These are phyloP conservation scores for Paramecium primaurelia DNA, from an alignment of 73 alveolate genomes.

Conservation along the genomic window DNA sequence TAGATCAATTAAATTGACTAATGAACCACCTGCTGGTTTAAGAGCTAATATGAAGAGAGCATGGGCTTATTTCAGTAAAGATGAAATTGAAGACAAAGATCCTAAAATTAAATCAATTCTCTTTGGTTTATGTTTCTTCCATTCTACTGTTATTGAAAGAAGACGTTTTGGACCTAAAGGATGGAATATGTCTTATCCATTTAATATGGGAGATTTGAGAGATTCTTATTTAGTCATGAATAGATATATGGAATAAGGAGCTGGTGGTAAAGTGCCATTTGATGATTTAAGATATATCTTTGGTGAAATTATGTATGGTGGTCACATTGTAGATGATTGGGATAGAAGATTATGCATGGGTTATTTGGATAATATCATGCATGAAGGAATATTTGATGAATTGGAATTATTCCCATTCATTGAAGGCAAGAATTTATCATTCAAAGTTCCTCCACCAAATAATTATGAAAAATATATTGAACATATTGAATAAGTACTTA, in stretches of 20 bases:
- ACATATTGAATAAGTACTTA: constrained; percentile 94
- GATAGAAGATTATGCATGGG: constrained; percentile 98
- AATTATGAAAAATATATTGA: constrained; percentile 93
- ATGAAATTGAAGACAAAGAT: constrained; percentile 99
- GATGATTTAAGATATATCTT: constrained; percentile 97
- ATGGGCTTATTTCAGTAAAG: constrained; percentile 97
- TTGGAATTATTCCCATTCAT: constrained; percentile 99
- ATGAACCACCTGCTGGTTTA: constrained; percentile 99
- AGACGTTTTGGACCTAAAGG: constrained; percentile 99
- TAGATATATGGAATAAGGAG: constrained; percentile 92
- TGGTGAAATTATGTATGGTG: constrained; percentile 99
- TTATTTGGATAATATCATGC: constrained; percentile 96
- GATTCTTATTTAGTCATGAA: constrained; percentile 98
- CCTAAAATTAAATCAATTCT: constrained; percentile 97
- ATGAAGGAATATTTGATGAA: constrained; percentile 98
- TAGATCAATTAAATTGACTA: constrained; percentile 98
- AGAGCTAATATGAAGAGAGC: constrained; percentile 99
- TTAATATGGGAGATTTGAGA: constrained; percentile 98
- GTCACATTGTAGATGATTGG: constrained; percentile 99
- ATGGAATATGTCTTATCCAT: constrained; percentile 99
- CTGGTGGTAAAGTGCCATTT: constrained; percentile 97
- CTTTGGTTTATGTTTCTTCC: constrained; percentile 99
- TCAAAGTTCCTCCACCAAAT: constrained; percentile 90
- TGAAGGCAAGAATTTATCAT: constrained; percentile 94
- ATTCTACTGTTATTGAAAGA: constrained; percentile 99